phyloP scores from a whole-genome alignment of 768 basidiomycete species.

The Kwoniella heveanensis region DNA sequence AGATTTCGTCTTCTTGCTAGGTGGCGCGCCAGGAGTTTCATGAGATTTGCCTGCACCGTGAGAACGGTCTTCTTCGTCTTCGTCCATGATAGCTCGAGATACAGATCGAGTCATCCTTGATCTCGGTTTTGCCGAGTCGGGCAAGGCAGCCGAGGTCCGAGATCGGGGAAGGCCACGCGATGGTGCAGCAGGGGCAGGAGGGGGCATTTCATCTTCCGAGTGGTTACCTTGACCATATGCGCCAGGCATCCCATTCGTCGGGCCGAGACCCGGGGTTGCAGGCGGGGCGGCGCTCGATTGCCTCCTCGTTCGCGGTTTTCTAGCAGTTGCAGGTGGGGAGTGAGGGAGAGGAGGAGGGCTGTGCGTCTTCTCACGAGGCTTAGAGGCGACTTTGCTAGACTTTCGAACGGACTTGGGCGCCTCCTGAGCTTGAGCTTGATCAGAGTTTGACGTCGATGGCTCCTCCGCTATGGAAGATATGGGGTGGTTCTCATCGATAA shows the following conservation, averaged over 20 bases:
- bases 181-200: constrained; percentile 8
- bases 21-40: constrained; percentile 4
- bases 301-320: neutral
- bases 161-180: constrained; percentile 1
- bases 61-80: constrained; percentile 28
- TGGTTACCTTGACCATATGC: constrained; percentile 11
- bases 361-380: neutral
- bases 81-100: constrained; percentile 32
- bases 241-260: constrained; percentile 23
- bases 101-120: constrained; percentile 38
- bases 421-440: neutral
- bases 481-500: constrained; percentile 2
- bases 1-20: constrained; percentile 14
- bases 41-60: too few relatives aligned
- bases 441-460: neutral
- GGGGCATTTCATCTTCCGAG: constrained; percentile 17
- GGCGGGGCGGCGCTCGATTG: neutral
- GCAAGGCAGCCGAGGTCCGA: neutral
- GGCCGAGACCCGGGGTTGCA: neutral
- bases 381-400: constrained; percentile 10
- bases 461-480: constrained; percentile 6
- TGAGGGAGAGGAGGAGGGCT: constrained; percentile 1
- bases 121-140: neutral
- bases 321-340: neutral
- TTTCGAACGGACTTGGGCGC: constrained; percentile 12